Evolutionary conservation across 2,329 filamentous ascomycete genomes (phyloP).

Genomic region (Harringtonia aguacate): DNA sequence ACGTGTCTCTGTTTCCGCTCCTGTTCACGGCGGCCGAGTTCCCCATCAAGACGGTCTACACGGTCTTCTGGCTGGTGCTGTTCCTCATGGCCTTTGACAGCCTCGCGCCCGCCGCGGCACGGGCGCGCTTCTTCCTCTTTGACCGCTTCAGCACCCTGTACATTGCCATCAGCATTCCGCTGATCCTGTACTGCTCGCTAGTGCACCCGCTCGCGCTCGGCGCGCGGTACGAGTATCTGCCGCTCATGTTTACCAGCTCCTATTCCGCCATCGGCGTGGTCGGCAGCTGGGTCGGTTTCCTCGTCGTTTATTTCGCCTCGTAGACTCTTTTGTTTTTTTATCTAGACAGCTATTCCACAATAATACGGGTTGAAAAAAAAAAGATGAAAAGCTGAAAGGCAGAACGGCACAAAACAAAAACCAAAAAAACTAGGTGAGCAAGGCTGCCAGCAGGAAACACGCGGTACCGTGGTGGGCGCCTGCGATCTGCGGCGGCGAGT

Average conservation of each 20-base stretch:
- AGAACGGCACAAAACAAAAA: slow-evolving; percentile 8
- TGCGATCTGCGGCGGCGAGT: neutral
- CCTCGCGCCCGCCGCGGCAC: slow-evolving; percentile 71
- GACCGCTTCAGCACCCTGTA: slow-evolving; percentile 88
- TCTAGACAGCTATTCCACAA: too few species aligned
- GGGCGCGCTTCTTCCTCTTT: slow-evolving; percentile 75
- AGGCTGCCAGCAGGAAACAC: neutral
- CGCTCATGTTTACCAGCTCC: slow-evolving; percentile 92
- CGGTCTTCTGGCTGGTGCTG: slow-evolving; percentile 78
- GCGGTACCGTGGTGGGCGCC: neutral
- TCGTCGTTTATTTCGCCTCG: slow-evolving; percentile 76
- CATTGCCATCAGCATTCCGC: slow-evolving; percentile 76
- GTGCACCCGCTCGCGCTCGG: slow-evolving; percentile 79
- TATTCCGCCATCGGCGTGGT: slow-evolving; percentile 93
- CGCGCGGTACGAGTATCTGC: slow-evolving; percentile 74
- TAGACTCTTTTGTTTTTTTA: too few species aligned
- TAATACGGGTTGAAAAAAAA: too few species aligned
- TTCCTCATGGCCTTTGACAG: slow-evolving; percentile 83
- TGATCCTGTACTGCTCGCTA: slow-evolving; percentile 81
- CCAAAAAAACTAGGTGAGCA: neutral
- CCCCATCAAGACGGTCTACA: slow-evolving; percentile 88
- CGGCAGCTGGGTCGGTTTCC: slow-evolving; percentile 89
- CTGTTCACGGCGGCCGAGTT: slow-evolving; percentile 90
- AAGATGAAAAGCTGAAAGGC: too few species aligned
- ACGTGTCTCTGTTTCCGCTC: slow-evolving; percentile 90